A percentile compares a stretch with the other conserved stretches of the same genome.
phyloP scores from a whole-genome alignment of 352 stramenopile genomes.

The Phytophthora cajani region DNA sequence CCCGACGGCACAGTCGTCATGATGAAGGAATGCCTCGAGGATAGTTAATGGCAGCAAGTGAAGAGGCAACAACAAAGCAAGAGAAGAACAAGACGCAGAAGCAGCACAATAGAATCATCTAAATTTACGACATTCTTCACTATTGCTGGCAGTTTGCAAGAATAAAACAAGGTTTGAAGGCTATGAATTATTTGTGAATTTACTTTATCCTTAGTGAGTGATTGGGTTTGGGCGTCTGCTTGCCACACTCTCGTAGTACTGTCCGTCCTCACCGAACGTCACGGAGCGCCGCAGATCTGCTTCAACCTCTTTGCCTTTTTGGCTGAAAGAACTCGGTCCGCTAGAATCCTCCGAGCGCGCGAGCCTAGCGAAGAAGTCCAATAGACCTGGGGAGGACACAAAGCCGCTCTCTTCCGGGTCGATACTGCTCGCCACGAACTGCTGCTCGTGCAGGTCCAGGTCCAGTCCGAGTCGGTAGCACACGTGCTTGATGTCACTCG shows the following conservation, averaged over 20 bases:
- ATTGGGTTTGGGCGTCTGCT: conserved; percentile 13
- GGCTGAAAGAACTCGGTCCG: conserved; percentile 2
- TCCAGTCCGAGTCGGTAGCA: conserved; percentile 76
- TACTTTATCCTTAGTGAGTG: conserved; percentile 13
- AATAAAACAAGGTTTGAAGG: background rate
- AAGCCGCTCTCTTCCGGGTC: conserved; percentile 64
- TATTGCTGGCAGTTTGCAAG: background rate
- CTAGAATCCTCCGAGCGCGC: conserved; percentile 18
- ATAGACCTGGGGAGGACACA: conserved; percentile 63
- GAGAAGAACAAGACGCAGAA: conserved; percentile 13
- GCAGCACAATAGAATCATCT: too few relatives aligned
- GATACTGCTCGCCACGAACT: conserved; percentile 57
- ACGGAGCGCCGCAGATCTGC: conserved; percentile 23
- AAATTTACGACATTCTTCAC: too few relatives aligned
- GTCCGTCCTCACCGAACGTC: conserved; percentile 32
- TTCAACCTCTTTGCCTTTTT: conserved; percentile 17
- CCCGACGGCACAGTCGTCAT: conserved; percentile 27
- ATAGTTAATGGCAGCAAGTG: background rate
- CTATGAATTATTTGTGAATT: too few relatives aligned
- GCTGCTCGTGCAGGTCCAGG: conserved; percentile 66
- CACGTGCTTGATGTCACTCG: conserved; percentile 73
- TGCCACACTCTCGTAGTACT: conserved; percentile 22
- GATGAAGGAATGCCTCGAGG: background rate
- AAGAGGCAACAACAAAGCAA: background rate
- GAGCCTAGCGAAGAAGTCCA: conserved; percentile 66